These are phyloP conservation scores for Apophysomyces elegans DNA, from an alignment of 371 early-diverging fungal genomes.

Conservation along the genomic window DNA sequence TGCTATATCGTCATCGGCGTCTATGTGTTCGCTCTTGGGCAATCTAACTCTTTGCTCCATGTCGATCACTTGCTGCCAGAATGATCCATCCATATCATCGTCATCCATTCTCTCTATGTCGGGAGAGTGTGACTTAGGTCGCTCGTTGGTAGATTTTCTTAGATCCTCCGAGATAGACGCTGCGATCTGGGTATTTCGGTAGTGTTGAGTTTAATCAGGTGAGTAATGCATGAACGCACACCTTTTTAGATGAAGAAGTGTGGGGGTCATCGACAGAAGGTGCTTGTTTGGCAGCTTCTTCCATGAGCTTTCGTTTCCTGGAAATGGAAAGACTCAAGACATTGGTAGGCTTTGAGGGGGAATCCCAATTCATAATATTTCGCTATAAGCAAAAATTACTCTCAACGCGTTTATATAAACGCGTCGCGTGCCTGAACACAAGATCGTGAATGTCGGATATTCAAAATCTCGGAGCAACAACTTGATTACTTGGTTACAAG, in stretches of 20 bases:
- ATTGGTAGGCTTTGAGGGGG: not conserved
- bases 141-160: not conserved
- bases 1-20: not conserved
- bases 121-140: not conserved
- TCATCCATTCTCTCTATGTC: constrained; percentile 5
- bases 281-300: not conserved
- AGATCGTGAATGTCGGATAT: not conserved
- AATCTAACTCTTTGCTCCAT: not conserved
- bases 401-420: not conserved
- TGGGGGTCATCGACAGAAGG: not conserved
- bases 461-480: not conserved
- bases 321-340: constrained; percentile 9
- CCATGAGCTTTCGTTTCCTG: not conserved
- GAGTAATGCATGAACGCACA: not conserved
- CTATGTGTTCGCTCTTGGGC: not conserved
- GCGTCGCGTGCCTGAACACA: not conserved
- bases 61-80: constrained; percentile 8
- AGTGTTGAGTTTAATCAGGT: not conserved
- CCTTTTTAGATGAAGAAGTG: not conserved
- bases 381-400: not conserved
- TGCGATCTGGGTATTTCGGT: not conserved
- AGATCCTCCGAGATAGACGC: not conserved
- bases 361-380: constrained; percentile 1
- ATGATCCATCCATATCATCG: constrained; percentile 3
- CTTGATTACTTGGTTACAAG: no score